phyloP scores from a whole-genome alignment of 305 asterid species.

The Solanum hybrid region DNA sequence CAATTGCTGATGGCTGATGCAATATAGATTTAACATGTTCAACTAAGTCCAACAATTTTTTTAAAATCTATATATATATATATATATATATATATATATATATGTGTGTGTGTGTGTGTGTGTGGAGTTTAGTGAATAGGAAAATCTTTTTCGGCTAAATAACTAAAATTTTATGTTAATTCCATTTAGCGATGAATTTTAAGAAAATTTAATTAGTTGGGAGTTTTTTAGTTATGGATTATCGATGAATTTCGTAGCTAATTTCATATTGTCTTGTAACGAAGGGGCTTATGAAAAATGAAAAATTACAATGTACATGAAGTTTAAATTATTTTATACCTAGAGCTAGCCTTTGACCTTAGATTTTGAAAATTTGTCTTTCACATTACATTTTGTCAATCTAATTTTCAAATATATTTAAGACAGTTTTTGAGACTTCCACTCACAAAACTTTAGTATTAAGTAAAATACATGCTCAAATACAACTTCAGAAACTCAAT shows the following conservation, averaged over 20 bases:
- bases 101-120: too few species aligned
- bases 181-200: neutral
- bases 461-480: neutral
- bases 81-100: too few species aligned
- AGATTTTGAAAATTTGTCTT: neutral
- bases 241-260: too few species aligned
- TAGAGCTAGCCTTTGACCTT: neutral
- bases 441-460: neutral
- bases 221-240: neutral
- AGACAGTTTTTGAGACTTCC: neutral
- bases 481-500: neutral
- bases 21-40: neutral
- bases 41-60: neutral
- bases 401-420: neutral
- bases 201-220: neutral
- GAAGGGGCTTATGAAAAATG: neutral
- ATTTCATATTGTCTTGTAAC: neutral
- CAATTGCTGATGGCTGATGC: neutral
- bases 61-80: neutral
- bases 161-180: too few species aligned
- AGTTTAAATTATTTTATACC: neutral
- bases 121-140: neutral
- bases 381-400: neutral
- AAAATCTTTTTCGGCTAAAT: too few species aligned
- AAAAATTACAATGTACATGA: neutral